Percentiles rank a stretch among this genome's conserved stretches.
These are phyloP conservation scores for Astragalus membranaceus DNA, from an alignment of 306 rosid species.

Conservation along the genomic window DNA sequence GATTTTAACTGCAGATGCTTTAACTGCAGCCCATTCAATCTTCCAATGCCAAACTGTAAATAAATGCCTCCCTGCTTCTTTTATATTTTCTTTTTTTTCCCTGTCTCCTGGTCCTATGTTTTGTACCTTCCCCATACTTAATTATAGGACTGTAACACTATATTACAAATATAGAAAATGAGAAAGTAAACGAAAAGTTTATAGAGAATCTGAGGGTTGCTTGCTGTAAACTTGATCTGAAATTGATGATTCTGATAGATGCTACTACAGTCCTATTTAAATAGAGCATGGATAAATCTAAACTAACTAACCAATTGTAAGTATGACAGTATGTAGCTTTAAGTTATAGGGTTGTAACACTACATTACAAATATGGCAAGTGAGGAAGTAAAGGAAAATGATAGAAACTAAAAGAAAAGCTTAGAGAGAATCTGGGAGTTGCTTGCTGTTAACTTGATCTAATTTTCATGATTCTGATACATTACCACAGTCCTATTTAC, in stretches of 20 bases:
- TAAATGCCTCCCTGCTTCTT: constrained; percentile 1
- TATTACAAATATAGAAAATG: neutral
- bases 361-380: neutral
- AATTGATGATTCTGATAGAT: neutral
- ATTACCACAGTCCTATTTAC: no score
- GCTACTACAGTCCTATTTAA: neutral
- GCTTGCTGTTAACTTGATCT: neutral
- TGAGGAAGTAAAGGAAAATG: neutral
- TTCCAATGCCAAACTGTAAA: constrained; percentile 73
- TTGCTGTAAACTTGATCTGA: neutral
- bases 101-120: neutral
- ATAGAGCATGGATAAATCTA: neutral
- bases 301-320: neutral
- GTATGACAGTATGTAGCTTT: neutral
- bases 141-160: neutral
- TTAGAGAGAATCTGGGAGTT: neutral
- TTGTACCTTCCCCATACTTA: neutral
- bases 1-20: constrained; percentile 59
- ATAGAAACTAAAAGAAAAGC: neutral
- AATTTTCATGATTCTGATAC: neutral
- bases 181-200: neutral
- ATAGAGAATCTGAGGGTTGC: neutral
- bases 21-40: constrained; percentile 70
- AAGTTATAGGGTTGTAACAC: no score
- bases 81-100: constrained; percentile 7